These are phyloP conservation scores for Glebionis coronaria DNA, from an alignment of 129 eudicot genomes.

Conservation along the genomic window DNA sequence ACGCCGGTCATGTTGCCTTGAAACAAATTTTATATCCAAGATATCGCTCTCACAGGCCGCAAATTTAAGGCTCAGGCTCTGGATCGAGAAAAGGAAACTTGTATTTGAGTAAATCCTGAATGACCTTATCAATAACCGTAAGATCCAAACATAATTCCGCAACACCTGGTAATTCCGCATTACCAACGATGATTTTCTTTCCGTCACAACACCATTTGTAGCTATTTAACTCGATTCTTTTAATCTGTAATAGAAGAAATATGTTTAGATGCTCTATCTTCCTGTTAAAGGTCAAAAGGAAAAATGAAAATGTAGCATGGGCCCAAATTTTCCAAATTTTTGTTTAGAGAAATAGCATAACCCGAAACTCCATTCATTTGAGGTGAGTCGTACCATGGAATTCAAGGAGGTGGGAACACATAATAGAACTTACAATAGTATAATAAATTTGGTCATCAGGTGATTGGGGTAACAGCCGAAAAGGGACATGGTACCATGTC, in stretches of 20 bases:
- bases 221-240: not conserved
- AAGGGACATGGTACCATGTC: too few species aligned
- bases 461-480: too few species aligned
- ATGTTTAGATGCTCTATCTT: not conserved
- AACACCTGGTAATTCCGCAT: constrained; percentile 29
- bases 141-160: too few species aligned
- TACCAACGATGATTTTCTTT: constrained; percentile 71
- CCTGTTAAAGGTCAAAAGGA: not conserved
- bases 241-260: not conserved
- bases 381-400: constrained; percentile 44
- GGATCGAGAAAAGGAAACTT: too few species aligned
- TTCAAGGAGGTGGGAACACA: constrained; percentile 40
- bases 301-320: not conserved
- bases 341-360: too few species aligned
- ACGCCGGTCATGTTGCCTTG: too few species aligned
- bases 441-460: constrained; percentile 87
- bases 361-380: not conserved
- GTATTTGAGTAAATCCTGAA: too few species aligned
- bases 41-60: too few species aligned
- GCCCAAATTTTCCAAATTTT: too few species aligned
- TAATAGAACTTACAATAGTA: constrained; percentile 57
- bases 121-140: too few species aligned
- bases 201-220: constrained; percentile 9
- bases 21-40: too few species aligned
- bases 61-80: too few species aligned